Conservation (phyloP, 768 basidiomycete genomes). For the Macrolepiota albuminosa region DNA sequence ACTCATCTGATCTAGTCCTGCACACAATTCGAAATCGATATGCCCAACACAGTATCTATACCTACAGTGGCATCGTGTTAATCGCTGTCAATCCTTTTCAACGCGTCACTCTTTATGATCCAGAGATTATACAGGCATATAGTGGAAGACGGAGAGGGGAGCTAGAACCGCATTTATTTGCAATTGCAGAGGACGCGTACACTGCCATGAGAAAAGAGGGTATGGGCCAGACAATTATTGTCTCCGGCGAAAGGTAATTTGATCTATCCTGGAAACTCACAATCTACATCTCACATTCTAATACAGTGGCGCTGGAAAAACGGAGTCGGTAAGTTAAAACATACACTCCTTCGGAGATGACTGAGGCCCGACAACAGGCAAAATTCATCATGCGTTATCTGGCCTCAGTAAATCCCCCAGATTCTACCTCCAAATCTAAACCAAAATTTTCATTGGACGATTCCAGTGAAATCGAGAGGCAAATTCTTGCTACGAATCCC, state of each 20-base stretch:
- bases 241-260: conserved; percentile 90
- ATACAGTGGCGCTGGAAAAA: conserved; percentile 96
- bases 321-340: conserved; percentile 68
- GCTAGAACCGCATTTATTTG: conserved; percentile 95
- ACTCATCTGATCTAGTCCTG: conserved; percentile 51
- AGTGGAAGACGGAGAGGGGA: conserved; percentile 89
- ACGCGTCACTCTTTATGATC: conserved; percentile 93
- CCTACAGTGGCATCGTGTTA: conserved; percentile 97
- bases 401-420: conserved; percentile 90
- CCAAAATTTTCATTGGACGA: conserved; percentile 76
- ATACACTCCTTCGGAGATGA: not conserved
- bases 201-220: conserved; percentile 94
- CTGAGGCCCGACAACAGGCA: conserved; percentile 43
- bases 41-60: conserved; percentile 95
- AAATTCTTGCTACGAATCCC: conserved; percentile 98
- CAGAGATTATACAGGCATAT: conserved; percentile 97
- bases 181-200: conserved; percentile 98
- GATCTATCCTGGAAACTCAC: conserved; percentile 1
- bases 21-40: conserved; percentile 98
- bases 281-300: conserved; percentile 14
- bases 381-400: conserved; percentile 99
- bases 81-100: conserved; percentile 99
- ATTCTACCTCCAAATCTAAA: conserved; percentile 53
- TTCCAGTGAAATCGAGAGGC: conserved; percentile 92
- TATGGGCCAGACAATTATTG: conserved; percentile 97